phyloP scores from a whole-genome alignment of 2,329 filamentous ascomycete genomes.

The Pseudogymnoascus sp. region DNA sequence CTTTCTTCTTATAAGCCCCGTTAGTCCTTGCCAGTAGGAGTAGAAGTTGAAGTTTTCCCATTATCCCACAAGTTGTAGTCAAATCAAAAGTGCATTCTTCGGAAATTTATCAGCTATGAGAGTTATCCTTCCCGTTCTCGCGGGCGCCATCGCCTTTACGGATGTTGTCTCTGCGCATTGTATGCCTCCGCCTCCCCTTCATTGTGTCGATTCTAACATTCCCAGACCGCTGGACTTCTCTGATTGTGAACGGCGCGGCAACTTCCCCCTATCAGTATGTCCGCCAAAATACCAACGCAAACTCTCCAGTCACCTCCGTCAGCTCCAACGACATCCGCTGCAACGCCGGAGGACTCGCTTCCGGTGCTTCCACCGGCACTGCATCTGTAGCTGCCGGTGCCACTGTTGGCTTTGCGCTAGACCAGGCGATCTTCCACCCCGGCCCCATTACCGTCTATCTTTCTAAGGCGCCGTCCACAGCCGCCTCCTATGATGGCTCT shows the following conservation, averaged over 20 bases:
- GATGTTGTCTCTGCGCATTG: constrained; percentile 3
- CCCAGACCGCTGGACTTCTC: constrained; percentile 10
- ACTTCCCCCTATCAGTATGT: constrained; percentile 47
- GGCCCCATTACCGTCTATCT: constrained; percentile 39
- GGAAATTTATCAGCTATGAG: constrained; percentile 12
- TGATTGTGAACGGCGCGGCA: constrained; percentile 32
- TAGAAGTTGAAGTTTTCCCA: neutral
- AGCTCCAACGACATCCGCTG: constrained; percentile 40
- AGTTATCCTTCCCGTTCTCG: neutral
- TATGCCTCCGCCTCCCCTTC: neutral
- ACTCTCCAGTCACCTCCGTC: constrained; percentile 44
- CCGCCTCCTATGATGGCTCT: constrained; percentile 40
- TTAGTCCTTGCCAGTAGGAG: constrained; percentile 15
- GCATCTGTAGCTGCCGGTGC: constrained; percentile 40
- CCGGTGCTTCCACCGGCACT: constrained; percentile 34
- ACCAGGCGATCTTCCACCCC: constrained; percentile 42
- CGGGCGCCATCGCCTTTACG: neutral
- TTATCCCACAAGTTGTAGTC: neutral
- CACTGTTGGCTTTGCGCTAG: constrained; percentile 40
- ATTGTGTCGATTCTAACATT: neutral
- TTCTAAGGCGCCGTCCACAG: constrained; percentile 38
- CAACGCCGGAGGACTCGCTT: constrained; percentile 35
- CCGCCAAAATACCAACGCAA: constrained; percentile 38
- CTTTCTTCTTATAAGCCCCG: neutral
- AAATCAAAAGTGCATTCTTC: neutral